Base-by-base conservation (phyloP, 495 filamentous ascomycete species). In the Poronia punctata region DNA sequence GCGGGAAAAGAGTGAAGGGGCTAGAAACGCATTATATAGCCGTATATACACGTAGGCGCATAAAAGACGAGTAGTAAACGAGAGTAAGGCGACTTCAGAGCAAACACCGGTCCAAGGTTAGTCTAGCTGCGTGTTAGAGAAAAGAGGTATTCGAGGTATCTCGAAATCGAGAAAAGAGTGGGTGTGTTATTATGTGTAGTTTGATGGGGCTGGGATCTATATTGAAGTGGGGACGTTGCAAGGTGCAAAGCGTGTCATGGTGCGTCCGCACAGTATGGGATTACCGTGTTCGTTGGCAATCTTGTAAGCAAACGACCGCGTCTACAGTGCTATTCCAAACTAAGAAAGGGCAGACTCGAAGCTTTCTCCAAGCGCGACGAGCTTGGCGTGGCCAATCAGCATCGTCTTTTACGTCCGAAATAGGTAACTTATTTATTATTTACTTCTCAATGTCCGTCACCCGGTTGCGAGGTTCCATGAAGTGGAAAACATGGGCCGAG, bases 311-410 rank as follows among this genome's bases (percentile, higher is more conserved):
- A 43, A 52, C 27, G 41, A 49, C 43, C 41, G 46, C 43, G 54
- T 57, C 42, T 50, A 33, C 27, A 33, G 34, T 35, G 31, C 25
- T 26, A 44, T 43, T n/a, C n/a, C 5, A 12, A 30, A 14, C 34
- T 25, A 17, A 12, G 5, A 30, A 35, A 9, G 40, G 39, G 37
- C 19, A 18, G 37, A 40, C 49, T 48, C n/a, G 43, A 39, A 16
- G 43, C 50, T 49, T 20, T 18, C 12, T 31, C 21, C 17, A 24
- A 46, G 45, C 42, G 42, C 42, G 42, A 32, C 35, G 0, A 5
- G n/a, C n/a, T n/a, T n/a, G n/a, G n/a, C n/a, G n/a, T 38, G 40
- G 33, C 55, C 55, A 59, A 59, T 59, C 46, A 59, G 10, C 35
- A 9, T 36, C 18, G 23, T 11, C 2, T 12, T 28, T 10, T 16